Evolutionary conservation across 257 asterid genomes (phyloP).

Genomic region (Rauvolfia tetraphylla): DNA sequence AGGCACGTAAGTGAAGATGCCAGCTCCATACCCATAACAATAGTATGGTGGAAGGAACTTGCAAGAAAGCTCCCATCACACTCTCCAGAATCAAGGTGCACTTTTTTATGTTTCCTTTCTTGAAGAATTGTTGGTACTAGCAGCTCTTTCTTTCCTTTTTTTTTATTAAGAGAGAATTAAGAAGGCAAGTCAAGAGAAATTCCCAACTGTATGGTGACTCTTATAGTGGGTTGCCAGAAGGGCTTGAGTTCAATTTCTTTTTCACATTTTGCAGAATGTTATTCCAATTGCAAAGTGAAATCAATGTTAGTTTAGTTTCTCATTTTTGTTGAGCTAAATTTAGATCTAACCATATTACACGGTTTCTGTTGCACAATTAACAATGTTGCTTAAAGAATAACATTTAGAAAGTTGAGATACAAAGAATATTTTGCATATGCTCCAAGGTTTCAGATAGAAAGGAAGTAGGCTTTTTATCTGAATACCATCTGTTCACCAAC

Average conservation of each 20-base stretch:
- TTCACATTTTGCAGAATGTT: neutral
- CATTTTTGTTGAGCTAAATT: no score
- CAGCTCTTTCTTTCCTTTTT: no score
- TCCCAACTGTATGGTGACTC: constrained; percentile 74
- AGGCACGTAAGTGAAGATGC: no score
- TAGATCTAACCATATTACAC: no score
- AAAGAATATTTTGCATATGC: neutral
- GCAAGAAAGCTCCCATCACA: no score
- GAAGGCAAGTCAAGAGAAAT: constrained; percentile 69
- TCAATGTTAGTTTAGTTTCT: neutral
- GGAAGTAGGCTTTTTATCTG: no score
- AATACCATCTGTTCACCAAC: neutral
- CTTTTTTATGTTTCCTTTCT: no score
- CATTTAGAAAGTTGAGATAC: neutral
- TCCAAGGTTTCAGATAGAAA: neutral
- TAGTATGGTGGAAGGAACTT: no score
- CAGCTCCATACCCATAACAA: no score
- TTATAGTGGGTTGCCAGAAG: constrained; percentile 91
- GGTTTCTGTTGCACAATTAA: neutral
- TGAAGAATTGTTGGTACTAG: no score
- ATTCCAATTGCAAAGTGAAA: neutral
- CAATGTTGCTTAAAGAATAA: neutral
- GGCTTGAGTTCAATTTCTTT: constrained; percentile 73
- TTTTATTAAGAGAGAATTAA: no score
- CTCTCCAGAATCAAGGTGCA: no score